A percentile compares a stretch with the other conserved stretches of the same genome.
These are phyloP conservation scores for Pythium aquatile DNA, from an alignment of 352 stramenopile genomes.

Conservation along the genomic window DNA sequence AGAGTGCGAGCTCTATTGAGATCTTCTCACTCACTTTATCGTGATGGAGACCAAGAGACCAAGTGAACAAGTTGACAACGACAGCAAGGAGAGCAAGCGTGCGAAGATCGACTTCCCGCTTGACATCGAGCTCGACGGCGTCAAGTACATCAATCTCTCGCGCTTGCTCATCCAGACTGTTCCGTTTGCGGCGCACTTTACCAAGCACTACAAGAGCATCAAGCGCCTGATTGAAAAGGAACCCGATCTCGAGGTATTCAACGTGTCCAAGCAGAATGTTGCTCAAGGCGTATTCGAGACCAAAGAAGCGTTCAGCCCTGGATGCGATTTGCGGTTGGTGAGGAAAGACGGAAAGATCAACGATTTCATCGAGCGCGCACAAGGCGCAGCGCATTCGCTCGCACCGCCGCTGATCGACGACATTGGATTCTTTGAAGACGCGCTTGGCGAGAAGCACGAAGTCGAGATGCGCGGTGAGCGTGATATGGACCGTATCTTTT, in stretches of 20 bases:
- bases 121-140: conserved; percentile 7
- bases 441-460: not conserved
- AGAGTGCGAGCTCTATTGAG: too few relatives aligned
- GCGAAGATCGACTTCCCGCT: conserved; percentile 7
- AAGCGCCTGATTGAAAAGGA: not conserved
- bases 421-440: conserved; percentile 7
- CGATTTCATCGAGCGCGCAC: conserved; percentile 7
- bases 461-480: conserved; percentile 15
- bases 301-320: not conserved
- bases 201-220: conserved; percentile 6
- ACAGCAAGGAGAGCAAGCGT: too few relatives aligned
- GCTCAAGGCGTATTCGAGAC: not conserved
- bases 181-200: conserved; percentile 2
- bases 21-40: too few relatives aligned
- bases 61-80: too few relatives aligned
- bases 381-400: not conserved
- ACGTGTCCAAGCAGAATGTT: conserved; percentile 3
- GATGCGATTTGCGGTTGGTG: conserved; percentile 7
- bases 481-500: not conserved
- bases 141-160: conserved; percentile 3
- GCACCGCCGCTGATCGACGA: conserved; percentile 5
- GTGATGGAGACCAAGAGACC: too few relatives aligned
- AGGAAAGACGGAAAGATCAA: conserved; percentile 5
- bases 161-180: conserved; percentile 1
- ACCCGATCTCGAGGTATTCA: not conserved